Conservation (phyloP, 306 rosid species). For the Ziziphus jujuba region DNA sequence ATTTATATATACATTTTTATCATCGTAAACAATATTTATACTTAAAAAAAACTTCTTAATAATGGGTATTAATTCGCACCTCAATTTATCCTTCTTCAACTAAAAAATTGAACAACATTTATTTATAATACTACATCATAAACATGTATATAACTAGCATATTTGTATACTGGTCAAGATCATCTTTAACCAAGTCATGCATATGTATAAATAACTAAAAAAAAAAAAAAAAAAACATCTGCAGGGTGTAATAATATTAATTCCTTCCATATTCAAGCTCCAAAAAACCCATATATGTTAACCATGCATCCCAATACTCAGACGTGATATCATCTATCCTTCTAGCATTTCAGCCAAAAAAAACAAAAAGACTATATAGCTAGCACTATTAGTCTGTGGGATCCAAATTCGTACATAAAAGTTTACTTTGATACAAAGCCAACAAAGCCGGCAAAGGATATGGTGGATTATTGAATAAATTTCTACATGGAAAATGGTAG, state of each 20-base stretch:
- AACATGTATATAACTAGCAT: not conserved
- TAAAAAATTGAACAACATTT: not conserved
- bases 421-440: conserved; percentile 22
- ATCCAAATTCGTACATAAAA: not conserved
- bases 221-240: too few species aligned
- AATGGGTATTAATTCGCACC: too few species aligned
- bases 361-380: not conserved
- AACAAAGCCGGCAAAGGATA: conserved; percentile 49
- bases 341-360: too few species aligned
- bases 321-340: conserved; percentile 2
- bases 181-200: not conserved
- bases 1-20: too few species aligned
- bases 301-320: conserved; percentile 5
- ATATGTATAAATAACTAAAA: not conserved
- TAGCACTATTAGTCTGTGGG: not conserved
- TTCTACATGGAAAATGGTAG: not conserved
- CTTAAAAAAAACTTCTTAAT: too few species aligned
- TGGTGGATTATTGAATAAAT: conserved; percentile 29
- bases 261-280: too few species aligned
- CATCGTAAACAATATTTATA: too few species aligned
- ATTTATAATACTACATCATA: not conserved
- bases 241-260: not conserved
- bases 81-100: not conserved
- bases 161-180: not conserved
- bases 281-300: not conserved